Conservation (phyloP, 1,139 yeast genomes). For the Candida sp. region DNA sequence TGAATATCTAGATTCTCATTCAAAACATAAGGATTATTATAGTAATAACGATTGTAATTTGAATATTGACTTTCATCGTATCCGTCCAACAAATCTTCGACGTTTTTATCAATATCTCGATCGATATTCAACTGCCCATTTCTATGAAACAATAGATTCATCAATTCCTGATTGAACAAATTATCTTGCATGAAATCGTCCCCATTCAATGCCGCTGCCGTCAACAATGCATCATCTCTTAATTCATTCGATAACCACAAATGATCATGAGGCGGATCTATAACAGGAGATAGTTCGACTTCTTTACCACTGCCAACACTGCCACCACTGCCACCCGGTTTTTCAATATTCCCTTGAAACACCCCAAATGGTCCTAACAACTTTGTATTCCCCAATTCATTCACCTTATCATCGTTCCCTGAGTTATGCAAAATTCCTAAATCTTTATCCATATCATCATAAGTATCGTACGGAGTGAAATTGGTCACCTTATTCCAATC, state of each 20-base stretch:
- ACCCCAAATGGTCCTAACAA: slow-evolving; percentile 84
- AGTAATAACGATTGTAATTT: slow-evolving; percentile 39
- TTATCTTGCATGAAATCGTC: slow-evolving; percentile 49
- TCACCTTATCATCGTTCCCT: slow-evolving; percentile 31
- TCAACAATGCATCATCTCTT: slow-evolving; percentile 66
- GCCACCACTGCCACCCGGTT: background rate
- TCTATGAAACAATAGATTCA: slow-evolving; percentile 52
- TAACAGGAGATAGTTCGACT: background rate
- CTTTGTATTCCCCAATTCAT: slow-evolving; percentile 46
- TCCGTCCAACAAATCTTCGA: slow-evolving; percentile 19
- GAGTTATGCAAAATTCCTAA: slow-evolving; percentile 60
- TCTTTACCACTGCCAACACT: background rate
- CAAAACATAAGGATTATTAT: slow-evolving; percentile 40
- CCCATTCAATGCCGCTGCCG: slow-evolving; percentile 71
- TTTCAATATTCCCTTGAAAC: slow-evolving; percentile 25
- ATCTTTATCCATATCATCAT: slow-evolving; percentile 81
- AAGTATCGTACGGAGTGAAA: slow-evolving; percentile 56
- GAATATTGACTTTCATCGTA: slow-evolving; percentile 42
- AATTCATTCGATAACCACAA: slow-evolving; percentile 69
- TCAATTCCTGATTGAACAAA: slow-evolving; percentile 21
- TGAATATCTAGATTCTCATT: slow-evolving; percentile 44
- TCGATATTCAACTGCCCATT: slow-evolving; percentile 10
- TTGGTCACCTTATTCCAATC: slow-evolving; percentile 44
- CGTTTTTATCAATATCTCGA: slow-evolving; percentile 8
- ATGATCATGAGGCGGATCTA: slow-evolving; percentile 27